These are phyloP conservation scores for Linum usitatissimum DNA, from an alignment of 345 rosid genomes.

Conservation along the genomic window DNA sequence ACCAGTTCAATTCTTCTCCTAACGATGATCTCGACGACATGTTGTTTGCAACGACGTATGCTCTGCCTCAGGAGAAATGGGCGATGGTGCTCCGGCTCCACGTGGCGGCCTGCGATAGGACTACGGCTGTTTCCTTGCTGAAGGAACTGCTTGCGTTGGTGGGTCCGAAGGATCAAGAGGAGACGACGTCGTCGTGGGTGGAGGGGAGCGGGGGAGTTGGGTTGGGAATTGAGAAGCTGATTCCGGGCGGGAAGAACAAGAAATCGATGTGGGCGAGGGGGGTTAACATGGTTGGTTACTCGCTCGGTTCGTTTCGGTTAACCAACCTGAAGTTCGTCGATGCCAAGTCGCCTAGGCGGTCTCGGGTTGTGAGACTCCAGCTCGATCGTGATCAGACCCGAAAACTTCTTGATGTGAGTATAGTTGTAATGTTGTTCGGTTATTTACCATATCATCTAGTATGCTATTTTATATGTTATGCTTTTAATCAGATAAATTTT, in stretches of 20 bases:
- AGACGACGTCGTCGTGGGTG: neutral
- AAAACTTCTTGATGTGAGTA: constrained; percentile 24
- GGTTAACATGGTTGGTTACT: constrained; percentile 31
- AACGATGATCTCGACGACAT: neutral
- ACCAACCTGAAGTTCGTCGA: constrained; percentile 32
- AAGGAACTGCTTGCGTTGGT: neutral
- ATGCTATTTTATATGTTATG: too few species aligned
- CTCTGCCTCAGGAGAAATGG: neutral
- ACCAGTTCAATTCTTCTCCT: constrained; percentile 14
- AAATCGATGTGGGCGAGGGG: constrained; percentile 36
- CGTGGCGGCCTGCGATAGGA: constrained; percentile 6
- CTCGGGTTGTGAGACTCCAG: constrained; percentile 31
- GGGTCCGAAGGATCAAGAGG: neutral
- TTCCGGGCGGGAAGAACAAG: constrained; percentile 26
- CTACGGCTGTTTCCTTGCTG: constrained; percentile 6
- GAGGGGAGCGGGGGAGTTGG: constrained; percentile 7
- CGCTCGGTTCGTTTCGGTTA: constrained; percentile 26
- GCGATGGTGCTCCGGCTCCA: constrained; percentile 9
- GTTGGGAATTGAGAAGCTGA: constrained; percentile 28
- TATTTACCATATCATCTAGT: too few species aligned
- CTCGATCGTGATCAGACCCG: constrained; percentile 20
- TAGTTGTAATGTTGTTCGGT: neutral
- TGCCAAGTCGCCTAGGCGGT: constrained; percentile 25
- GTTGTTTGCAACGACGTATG: constrained; percentile 8
- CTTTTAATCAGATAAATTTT: too few species aligned